phyloP scores from a whole-genome alignment of 2,329 filamentous ascomycete genomes.

The Samsoniella hepiali region DNA sequence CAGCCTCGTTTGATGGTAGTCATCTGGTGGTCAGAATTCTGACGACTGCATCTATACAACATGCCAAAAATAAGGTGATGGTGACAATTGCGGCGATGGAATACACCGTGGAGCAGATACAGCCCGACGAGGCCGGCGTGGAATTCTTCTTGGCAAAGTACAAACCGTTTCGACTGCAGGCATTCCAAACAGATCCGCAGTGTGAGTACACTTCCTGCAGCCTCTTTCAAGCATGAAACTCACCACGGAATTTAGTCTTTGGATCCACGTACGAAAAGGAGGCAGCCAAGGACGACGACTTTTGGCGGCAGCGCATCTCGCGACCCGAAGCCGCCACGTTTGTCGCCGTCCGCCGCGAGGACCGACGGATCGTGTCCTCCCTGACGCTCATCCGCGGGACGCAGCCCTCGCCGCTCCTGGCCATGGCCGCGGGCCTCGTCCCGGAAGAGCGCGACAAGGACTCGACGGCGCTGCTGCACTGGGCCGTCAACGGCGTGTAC shows the following conservation, averaged over 20 bases:
- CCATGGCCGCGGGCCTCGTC: slow-evolving; percentile 1
- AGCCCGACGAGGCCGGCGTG: not conserved
- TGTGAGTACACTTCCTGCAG: not conserved
- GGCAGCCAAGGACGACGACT: slow-evolving; percentile 10
- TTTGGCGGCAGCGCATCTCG: slow-evolving; percentile 7
- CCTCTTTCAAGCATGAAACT: not conserved
- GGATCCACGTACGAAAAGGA: slow-evolving; percentile 11
- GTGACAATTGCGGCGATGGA: not conserved
- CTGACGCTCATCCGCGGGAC: slow-evolving; percentile 1
- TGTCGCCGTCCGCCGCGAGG: not conserved
- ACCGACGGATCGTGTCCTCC: not conserved
- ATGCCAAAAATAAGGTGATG: not conserved
- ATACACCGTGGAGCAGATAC: slow-evolving; percentile 8
- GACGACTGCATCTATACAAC: not conserved
- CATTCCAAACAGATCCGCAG: slow-evolving; percentile 10
- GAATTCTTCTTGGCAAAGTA: slow-evolving; percentile 11
- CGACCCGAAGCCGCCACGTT: slow-evolving; percentile 1
- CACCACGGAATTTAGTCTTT: not conserved
- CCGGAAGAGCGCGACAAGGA: slow-evolving; percentile 13
- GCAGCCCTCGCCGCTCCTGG: not conserved
- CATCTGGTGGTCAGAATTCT: no score
- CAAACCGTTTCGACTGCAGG: slow-evolving; percentile 15
- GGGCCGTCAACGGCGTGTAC: slow-evolving; percentile 15
- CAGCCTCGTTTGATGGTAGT: not conserved
- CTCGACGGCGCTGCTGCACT: slow-evolving; percentile 7